These are phyloP conservation scores for Yarrowia sp. DNA, from an alignment of 805 yeast species.

Conservation along the genomic window DNA sequence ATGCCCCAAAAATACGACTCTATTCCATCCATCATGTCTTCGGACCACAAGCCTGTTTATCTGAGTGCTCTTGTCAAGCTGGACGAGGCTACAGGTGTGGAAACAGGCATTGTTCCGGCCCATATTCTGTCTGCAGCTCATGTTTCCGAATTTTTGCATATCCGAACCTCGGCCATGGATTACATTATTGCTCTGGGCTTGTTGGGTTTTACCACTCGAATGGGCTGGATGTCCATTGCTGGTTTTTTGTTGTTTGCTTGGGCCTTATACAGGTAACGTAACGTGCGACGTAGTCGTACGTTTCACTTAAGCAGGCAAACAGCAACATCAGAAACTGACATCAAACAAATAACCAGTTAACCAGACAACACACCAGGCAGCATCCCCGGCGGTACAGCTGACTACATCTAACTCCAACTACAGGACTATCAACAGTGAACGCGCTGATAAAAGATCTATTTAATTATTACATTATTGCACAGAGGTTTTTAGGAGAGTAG, in stretches of 20 bases:
- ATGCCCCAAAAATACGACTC: conserved; percentile 47
- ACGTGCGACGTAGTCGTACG: too few relatives aligned
- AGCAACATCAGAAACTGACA: too few relatives aligned
- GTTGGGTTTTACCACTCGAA: neutral
- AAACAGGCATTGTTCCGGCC: neutral
- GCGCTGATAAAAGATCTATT: neutral
- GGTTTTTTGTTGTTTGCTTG: conserved; percentile 5
- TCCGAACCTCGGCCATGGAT: conserved; percentile 13
- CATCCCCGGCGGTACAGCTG: too few relatives aligned
- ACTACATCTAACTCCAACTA: too few relatives aligned
- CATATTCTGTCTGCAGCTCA: conserved; percentile 13
- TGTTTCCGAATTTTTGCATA: conserved; percentile 4
- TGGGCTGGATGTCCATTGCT: conserved; percentile 14
- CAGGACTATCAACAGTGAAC: neutral
- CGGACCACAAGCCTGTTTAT: conserved; percentile 82
- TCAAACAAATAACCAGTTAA: too few relatives aligned
- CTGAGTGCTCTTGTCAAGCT: conserved; percentile 35
- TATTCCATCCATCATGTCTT: conserved; percentile 46
- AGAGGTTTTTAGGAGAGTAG: neutral
- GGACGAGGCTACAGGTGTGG: neutral
- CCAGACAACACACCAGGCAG: too few relatives aligned
- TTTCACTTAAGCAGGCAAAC: too few relatives aligned
- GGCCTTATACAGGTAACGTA: neutral
- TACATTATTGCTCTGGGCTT: conserved; percentile 10
- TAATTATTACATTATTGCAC: neutral